Evolutionary conservation across 2,329 filamentous ascomycete species (phyloP), one percentile per base, ranked within the genome.

Genomic region (Scedosporium aurantiacum): DNA sequence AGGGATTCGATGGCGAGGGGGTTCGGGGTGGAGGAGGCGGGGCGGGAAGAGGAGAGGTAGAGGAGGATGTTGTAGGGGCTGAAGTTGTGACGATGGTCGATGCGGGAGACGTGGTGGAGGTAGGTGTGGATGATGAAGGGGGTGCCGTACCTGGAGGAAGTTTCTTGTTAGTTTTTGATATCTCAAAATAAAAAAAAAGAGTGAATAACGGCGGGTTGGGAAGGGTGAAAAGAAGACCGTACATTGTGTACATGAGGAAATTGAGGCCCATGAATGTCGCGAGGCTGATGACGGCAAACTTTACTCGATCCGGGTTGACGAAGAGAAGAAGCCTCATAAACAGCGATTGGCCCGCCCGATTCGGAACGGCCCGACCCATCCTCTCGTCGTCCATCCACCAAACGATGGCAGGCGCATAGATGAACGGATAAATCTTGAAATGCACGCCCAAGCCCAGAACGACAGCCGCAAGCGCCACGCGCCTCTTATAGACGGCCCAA

Each of bases 381-480:
- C 71, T 73, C 64, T 81, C 79, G 2, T 75, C 75, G 66, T 90
- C 88, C 76, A 93, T 84, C 87, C 87, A 92, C 87, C 88, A 91
- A 4, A 91, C 73, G 50, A 94, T 86, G 2, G 88, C 86, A 0
- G 87, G 84, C 1, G 90, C 93, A 73, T 99, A 99, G 63, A 99
- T 90, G 73, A 97, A 96, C 0, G 94, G 94, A 69, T 99, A 99
- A 64, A 99, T 97, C 79, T 99, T 99, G 76, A 99, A 95, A 75
- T 99, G 94, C 27, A 97, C 92, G 1, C 85, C 85, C 28, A 96
- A 75, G 0, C 94, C 94, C 2, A 99, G 78, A 32, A 97, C 72
- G 2, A 86, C 65, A 0, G 90, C 93, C 0, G 91, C 88, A 7
- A 95, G 70, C 1, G 74, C 69, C 18, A 88, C 76, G n/a, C 78